Evolutionary conservation across 2,329 filamentous ascomycete genomes (phyloP), one percentile per base, ranked within the genome.

Genomic region (Colletotrichum trifolii): DNA sequence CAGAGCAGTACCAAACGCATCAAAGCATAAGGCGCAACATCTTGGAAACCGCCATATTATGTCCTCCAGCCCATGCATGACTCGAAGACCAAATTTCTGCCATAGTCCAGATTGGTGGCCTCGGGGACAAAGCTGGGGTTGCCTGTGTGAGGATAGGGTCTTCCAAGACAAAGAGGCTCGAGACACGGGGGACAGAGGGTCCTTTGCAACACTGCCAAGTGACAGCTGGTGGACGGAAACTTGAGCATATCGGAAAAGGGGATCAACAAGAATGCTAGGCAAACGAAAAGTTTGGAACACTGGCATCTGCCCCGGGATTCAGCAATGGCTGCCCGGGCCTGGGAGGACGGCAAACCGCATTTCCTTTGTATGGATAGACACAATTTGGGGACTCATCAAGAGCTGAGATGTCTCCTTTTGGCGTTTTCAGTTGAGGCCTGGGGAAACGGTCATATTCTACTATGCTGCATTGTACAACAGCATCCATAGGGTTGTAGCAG

Each of bases 381-480:
- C 46, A 57, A 47, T 68, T 74, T 52, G 69, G 71, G 68, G 81
- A 80, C 77, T 71, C 64, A 81, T 86, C 84, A 86, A 86, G 84
- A 80, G 84, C 84, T 86, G 84, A 86, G 78, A 76, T 71, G 81
- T 83, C 82, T 83, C 82, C 77, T 64, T 66, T 62, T 53, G 63
- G 63, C 63, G 63, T 66, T 61, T 25, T 13, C 36, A 53, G 25
- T 50, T 36, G 58, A 62, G 40, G 39, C 59, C 48, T 39, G 12
- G 35, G 36, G 39, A 34, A 35, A n/a, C 38, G 35, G 40, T 49
- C 13, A 42, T 25, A 17, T 56, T 57, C 38, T 35, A 43, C 46
- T 42, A 53, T 36, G 36, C 34, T 56, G 47, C 47, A n/a, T 57
- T 56, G 52, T 62, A 57, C 47, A 56, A 63, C n/a, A 58, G 45